These are phyloP conservation scores for Cercospora citrullina DNA, from an alignment of 2,329 filamentous ascomycete genomes.

Conservation along the genomic window DNA sequence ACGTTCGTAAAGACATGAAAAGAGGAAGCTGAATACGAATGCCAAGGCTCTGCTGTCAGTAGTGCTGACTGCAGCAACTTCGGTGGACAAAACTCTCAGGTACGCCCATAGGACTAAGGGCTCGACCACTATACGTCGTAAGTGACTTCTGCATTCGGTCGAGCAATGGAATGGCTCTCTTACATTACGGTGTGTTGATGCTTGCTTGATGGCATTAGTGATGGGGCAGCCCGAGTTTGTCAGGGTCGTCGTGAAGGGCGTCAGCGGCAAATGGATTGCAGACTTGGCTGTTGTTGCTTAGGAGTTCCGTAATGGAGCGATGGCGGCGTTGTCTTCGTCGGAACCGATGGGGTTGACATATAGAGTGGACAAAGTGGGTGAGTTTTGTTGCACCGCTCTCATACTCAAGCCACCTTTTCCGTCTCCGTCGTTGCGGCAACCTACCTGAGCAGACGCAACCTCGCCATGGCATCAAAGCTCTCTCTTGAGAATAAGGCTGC, in stretches of 20 bases:
- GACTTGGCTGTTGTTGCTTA: conserved; percentile 2
- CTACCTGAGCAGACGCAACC: background rate
- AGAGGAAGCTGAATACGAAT: background rate
- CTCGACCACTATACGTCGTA: background rate
- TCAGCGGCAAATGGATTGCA: background rate
- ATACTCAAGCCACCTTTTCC: background rate
- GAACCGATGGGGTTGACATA: background rate
- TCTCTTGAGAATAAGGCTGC: background rate
- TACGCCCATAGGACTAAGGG: background rate
- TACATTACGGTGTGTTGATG: background rate
- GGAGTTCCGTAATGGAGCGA: background rate
- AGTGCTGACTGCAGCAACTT: background rate
- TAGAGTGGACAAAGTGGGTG: background rate
- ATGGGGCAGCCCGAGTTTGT: background rate
- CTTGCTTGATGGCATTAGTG: background rate
- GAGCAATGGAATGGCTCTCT: background rate
- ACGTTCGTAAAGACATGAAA: background rate
- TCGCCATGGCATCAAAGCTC: background rate
- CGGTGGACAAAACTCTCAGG: background rate
- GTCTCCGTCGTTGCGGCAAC: background rate
- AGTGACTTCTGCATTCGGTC: background rate
- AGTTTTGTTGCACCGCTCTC: background rate
- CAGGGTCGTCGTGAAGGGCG: background rate
- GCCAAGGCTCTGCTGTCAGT: background rate
- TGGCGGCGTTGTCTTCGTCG: background rate